These are phyloP conservation scores for Boletales sp. DNA, from an alignment of 768 basidiomycete species.

Conservation along the genomic window DNA sequence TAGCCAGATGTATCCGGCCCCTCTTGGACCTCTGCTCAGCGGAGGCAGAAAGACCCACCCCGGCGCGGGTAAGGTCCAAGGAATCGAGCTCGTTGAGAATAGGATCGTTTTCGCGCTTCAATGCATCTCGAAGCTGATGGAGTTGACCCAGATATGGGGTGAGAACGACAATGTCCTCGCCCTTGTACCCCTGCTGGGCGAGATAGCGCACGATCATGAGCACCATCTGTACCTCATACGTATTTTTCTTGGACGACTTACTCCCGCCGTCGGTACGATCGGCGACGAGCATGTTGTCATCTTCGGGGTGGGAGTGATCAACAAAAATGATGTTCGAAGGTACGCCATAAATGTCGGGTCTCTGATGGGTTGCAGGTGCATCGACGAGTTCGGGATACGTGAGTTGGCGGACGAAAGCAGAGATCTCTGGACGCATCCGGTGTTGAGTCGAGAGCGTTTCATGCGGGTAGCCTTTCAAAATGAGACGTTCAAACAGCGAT, in stretches of 20 bases:
- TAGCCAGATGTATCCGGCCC: constrained; percentile 52
- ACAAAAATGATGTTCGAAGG: constrained; percentile 61
- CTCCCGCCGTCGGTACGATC: constrained; percentile 45
- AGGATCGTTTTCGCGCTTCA: constrained; percentile 51
- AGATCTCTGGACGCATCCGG: constrained; percentile 74
- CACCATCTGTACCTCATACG: constrained; percentile 57
- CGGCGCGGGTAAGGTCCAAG: constrained; percentile 52
- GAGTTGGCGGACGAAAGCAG: constrained; percentile 55
- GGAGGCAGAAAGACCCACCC: constrained; percentile 33
- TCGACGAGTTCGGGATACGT: constrained; percentile 67
- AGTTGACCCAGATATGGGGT: constrained; percentile 72
- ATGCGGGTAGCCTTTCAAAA: constrained; percentile 60
- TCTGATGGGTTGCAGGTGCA: constrained; percentile 43
- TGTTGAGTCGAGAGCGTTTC: constrained; percentile 54
- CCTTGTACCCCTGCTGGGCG: constrained; percentile 63
- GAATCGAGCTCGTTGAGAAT: constrained; percentile 62
- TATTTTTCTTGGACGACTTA: constrained; percentile 58
- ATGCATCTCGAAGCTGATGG: constrained; percentile 39
- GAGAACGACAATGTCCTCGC: constrained; percentile 58
- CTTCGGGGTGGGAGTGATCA: constrained; percentile 55
- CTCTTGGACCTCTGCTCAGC: constrained; percentile 35
- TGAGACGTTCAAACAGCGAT: constrained; percentile 66
- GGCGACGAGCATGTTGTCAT: constrained; percentile 34
- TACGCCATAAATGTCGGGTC: constrained; percentile 52
- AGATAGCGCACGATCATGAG: constrained; percentile 64